Evolutionary conservation across 2,329 filamentous ascomycete species (phyloP), one percentile per base, ranked within the genome.

Genomic region (Apiospora marii): DNA sequence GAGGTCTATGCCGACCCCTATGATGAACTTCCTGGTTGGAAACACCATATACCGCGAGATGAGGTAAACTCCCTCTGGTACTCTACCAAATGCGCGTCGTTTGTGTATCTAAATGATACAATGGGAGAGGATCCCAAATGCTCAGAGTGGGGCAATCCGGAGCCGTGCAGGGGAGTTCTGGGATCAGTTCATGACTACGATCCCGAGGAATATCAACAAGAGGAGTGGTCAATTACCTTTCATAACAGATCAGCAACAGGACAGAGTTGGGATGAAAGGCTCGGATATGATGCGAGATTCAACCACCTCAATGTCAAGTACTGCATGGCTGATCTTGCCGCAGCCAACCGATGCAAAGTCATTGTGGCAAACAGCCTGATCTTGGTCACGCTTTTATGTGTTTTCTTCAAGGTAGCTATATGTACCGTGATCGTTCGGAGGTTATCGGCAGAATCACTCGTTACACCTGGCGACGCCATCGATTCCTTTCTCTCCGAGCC

Each of bases 341-440:
- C n/a, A n/a, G n/a, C n/a, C n/a, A n/a, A n/a, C 67, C 67, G 4
- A 4, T 68, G 67, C 43, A 68, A 68, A 22, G 67, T 68, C 3
- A 48, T 22, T 19, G 19, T 48, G 24, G 24, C 67, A 5, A 48
- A 68, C 24, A 34, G 12, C 3, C 7, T 68, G 0, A 1, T 68
- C 8, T 16, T 49, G 0, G 43, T 34, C 1, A 13, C 24, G 2
- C 5, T 48, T 0, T 0, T 68, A 13, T 68, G 67, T 12, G 14
- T 68, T 0, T 22, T 34, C 13, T n/a, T 22, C 43, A 68, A 68
- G 22, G 14, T 68, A 16, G 8, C 5, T 2, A 48, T 49, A n/a
- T 68, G 67, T 6, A 4, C 43, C 4, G 4, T 16, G 0, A 14
- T 68, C 1, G n/a, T 0, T 68, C 1, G 24, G 16, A 14, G 1